These are phyloP conservation scores for Schizonepeta tenuifolia DNA, from an alignment of 257 asterid species.

Conservation along the genomic window DNA sequence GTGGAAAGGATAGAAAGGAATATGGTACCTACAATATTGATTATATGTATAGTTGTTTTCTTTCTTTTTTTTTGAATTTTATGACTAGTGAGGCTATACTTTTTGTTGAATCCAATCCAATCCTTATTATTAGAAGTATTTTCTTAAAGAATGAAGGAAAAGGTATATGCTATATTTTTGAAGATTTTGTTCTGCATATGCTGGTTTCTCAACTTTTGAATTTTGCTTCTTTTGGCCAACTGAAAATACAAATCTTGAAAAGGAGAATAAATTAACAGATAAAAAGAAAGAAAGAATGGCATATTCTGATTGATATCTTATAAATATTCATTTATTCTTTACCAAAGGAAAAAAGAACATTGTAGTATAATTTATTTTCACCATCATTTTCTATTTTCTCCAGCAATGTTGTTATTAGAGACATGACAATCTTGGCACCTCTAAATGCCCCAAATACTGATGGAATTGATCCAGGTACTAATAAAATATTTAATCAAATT, in stretches of 20 bases:
- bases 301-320: no score
- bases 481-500: neutral
- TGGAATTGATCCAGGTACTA: constrained; percentile 92
- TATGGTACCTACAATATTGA: constrained; percentile 32
- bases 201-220: constrained; percentile 7
- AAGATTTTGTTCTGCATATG: constrained; percentile 13
- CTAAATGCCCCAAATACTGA: constrained; percentile 92
- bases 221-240: no score
- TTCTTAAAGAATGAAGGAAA: neutral
- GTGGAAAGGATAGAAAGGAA: constrained; percentile 33
- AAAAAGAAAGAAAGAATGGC: neutral
- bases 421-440: constrained; percentile 97
- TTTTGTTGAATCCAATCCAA: constrained; percentile 21
- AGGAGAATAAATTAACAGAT: neutral
- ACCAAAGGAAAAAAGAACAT: neutral
- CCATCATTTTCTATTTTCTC: constrained; percentile 16
- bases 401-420: constrained; percentile 81
- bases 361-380: neutral
- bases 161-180: neutral
- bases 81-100: neutral
- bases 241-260: constrained; percentile 7
- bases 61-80: neutral
- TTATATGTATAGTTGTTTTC: no score
- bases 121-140: neutral
- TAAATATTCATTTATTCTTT: neutral